Percentiles rank a stretch among this genome's conserved stretches.
These are phyloP conservation scores for Vanderwaltozyma polyspora DNA, from an alignment of 805 yeast species.

Conservation along the genomic window DNA sequence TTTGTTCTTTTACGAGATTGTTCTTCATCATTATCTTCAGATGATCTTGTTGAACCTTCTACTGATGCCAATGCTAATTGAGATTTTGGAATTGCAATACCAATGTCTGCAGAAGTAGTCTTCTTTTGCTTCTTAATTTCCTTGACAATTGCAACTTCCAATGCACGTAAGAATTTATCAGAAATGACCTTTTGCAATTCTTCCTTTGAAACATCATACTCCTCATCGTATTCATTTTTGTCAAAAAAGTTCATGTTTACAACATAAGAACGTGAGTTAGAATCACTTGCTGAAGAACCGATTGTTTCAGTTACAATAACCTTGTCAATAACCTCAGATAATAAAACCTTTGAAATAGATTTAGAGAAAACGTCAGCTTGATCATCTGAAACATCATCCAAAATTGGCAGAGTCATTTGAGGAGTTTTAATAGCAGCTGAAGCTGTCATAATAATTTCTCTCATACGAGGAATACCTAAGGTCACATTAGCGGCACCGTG, in stretches of 20 bases:
- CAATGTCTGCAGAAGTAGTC: slow-evolving; percentile 50
- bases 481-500: slow-evolving; percentile 99
- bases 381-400: slow-evolving; percentile 67
- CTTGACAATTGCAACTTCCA: slow-evolving; percentile 65
- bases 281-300: slow-evolving; percentile 41
- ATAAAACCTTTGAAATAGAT: slow-evolving; percentile 69
- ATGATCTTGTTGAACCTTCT: slow-evolving; percentile 29
- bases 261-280: slow-evolving; percentile 56
- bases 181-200: slow-evolving; percentile 64
- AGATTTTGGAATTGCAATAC: slow-evolving; percentile 55
- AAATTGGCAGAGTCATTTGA: slow-evolving; percentile 88
- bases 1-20: slow-evolving; percentile 51
- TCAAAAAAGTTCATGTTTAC: slow-evolving; percentile 69
- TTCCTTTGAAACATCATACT: slow-evolving; percentile 76
- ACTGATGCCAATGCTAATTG: slow-evolving; percentile 34
- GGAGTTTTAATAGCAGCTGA: slow-evolving; percentile 95
- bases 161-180: slow-evolving; percentile 49
- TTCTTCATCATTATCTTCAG: slow-evolving; percentile 44
- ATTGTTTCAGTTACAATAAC: slow-evolving; percentile 84
- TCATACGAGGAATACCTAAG: slow-evolving; percentile 98
- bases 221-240: slow-evolving; percentile 64
- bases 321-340: slow-evolving; percentile 81
- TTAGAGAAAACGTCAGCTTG: slow-evolving; percentile 90
- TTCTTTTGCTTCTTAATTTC: slow-evolving; percentile 73
- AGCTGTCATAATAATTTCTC: slow-evolving; percentile 99